Evolutionary conservation across 306 rosid genomes (phyloP).

Genomic region (Rubus parviflorus): DNA sequence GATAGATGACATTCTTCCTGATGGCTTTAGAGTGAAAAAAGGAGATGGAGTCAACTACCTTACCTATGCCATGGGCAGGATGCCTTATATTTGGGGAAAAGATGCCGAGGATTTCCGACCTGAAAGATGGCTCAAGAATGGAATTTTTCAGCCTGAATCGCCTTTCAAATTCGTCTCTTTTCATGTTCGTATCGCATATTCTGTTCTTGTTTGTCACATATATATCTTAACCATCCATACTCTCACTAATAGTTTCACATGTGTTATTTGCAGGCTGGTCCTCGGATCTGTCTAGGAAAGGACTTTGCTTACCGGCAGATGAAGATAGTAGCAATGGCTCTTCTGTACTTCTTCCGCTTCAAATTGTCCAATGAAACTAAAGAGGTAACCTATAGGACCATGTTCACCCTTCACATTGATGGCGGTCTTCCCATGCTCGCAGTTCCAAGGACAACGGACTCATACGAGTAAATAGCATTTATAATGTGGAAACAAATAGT

Average conservation of each 20-base stretch:
- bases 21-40: conserved; percentile 55
- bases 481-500: not conserved
- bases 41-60: conserved; percentile 65
- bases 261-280: conserved; percentile 58
- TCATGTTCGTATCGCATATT: conserved; percentile 43
- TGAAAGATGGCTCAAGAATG: conserved; percentile 72
- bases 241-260: not conserved
- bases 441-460: conserved; percentile 12
- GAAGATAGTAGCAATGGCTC: conserved; percentile 58
- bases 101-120: conserved; percentile 65
- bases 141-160: conserved; percentile 56
- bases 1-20: conserved; percentile 58
- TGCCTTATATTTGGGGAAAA: conserved; percentile 71
- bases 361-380: conserved; percentile 41
- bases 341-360: conserved; percentile 49
- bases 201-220: not conserved
- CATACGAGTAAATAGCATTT: too few relatives aligned
- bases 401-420: conserved; percentile 70
- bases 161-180: conserved; percentile 75
- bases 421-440: conserved; percentile 55
- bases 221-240: not conserved
- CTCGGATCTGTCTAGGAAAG: conserved; percentile 69
- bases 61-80: conserved; percentile 74
- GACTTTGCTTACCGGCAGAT: conserved; percentile 78
- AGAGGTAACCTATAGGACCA: conserved; percentile 48